Percentiles rank a stretch among this genome's conserved stretches.
phyloP scores from a whole-genome alignment of 805 yeast species.

The Kuraishia ogatae region DNA sequence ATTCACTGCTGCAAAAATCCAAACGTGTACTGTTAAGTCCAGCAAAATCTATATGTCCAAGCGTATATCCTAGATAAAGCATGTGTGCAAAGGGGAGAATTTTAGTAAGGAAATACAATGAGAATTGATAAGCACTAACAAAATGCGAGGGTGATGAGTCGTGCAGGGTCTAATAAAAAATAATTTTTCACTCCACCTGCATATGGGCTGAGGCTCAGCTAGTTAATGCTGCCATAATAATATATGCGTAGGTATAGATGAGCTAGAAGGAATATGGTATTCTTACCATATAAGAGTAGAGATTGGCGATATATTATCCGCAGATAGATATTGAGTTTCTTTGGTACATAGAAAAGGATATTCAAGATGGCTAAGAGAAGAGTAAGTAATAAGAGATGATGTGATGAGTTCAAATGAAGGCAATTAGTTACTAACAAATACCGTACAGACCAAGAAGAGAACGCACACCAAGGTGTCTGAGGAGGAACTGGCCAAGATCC shows the following conservation, averaged over 20 bases:
- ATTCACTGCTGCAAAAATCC: too few relatives aligned
- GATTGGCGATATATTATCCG: too few relatives aligned
- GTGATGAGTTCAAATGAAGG: too few relatives aligned
- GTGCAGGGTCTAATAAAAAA: neutral
- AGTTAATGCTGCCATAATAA: neutral
- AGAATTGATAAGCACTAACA: neutral
- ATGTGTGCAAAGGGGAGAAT: neutral
- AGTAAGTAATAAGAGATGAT: slow-evolving; percentile 15
- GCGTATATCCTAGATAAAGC: too few relatives aligned
- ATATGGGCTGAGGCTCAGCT: neutral
- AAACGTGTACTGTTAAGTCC: too few relatives aligned
- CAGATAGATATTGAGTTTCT: neutral
- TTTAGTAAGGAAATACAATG: too few relatives aligned
- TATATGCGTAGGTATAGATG: neutral
- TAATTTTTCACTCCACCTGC: neutral
- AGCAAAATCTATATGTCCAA: too few relatives aligned
- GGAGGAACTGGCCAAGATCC: slow-evolving; percentile 66
- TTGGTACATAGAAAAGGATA: neutral
- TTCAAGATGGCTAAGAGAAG: slow-evolving; percentile 19
- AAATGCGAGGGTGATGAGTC: neutral
- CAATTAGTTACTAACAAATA: neutral
- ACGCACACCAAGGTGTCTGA: slow-evolving; percentile 65
- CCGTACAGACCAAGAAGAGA: slow-evolving; percentile 60
- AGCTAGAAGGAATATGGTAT: neutral
- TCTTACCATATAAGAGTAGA: too few relatives aligned